phyloP scores from a whole-genome alignment of 2,329 filamentous ascomycete genomes.

The Xylaria digitata region DNA sequence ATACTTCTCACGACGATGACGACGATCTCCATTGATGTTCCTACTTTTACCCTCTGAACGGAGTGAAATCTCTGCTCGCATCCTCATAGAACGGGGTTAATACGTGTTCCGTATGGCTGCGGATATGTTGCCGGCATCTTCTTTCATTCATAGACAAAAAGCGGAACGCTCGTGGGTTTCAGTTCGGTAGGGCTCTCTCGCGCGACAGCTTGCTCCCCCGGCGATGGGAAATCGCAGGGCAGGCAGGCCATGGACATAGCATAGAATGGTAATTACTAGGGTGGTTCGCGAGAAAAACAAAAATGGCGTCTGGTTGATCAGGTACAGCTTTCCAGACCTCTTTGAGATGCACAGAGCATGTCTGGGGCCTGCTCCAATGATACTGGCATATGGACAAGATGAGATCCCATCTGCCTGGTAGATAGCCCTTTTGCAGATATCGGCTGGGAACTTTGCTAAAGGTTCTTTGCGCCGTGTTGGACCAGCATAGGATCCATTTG shows the following conservation, averaged over 20 bases:
- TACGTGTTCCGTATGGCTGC: constrained; percentile 48
- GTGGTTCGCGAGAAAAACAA: constrained; percentile 47
- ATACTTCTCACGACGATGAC: constrained; percentile 51
- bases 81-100: constrained; percentile 51
- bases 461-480: constrained; percentile 52
- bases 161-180: constrained; percentile 71
- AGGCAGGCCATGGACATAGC: constrained; percentile 50
- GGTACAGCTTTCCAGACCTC: constrained; percentile 47
- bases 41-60: constrained; percentile 50
- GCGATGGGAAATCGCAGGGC: constrained; percentile 44
- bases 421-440: constrained; percentile 50
- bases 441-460: constrained; percentile 51
- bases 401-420: constrained; percentile 48
- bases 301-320: constrained; percentile 51
- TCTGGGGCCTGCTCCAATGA: constrained; percentile 48
- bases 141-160: constrained; percentile 71
- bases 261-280: constrained; percentile 52
- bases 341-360: constrained; percentile 43
- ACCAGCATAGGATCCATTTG: constrained; percentile 52
- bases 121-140: constrained; percentile 52
- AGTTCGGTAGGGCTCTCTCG: constrained; percentile 53
- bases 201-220: constrained; percentile 38
- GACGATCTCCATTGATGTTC: constrained; percentile 51
- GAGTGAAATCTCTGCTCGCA: constrained; percentile 48
- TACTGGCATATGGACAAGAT: constrained; percentile 49